These are phyloP conservation scores for Monosporozyma aerobia DNA, from an alignment of 805 yeast genomes.

Conservation along the genomic window DNA sequence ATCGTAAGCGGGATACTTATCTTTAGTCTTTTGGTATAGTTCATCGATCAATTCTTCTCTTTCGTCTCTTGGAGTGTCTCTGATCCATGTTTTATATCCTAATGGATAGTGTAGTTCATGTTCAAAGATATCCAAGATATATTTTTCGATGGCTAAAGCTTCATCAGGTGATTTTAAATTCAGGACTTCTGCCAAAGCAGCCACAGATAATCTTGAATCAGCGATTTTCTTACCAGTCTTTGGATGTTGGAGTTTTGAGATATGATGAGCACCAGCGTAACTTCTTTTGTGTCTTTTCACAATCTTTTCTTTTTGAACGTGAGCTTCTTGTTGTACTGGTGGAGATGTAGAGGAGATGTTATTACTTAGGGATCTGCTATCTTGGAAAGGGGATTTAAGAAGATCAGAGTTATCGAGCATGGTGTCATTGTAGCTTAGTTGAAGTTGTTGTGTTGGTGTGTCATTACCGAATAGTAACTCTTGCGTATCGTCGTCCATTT, in stretches of 20 bases:
- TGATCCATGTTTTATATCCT: constrained; percentile 76
- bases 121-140: constrained; percentile 43
- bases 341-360: neutral
- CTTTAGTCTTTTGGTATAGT: constrained; percentile 40
- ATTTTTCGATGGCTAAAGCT: constrained; percentile 47
- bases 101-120: constrained; percentile 58
- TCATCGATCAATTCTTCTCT: constrained; percentile 43
- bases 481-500: neutral
- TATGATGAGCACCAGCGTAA: neutral
- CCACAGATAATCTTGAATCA: constrained; percentile 50
- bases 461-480: neutral
- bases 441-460: neutral
- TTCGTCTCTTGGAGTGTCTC: constrained; percentile 55
- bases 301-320: neutral
- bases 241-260: neutral
- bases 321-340: neutral
- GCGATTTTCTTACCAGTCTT: constrained; percentile 21
- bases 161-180: constrained; percentile 42
- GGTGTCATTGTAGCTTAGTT: neutral
- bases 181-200: constrained; percentile 45
- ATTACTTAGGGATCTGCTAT: neutral
- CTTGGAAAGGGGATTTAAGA: neutral
- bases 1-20: constrained; percentile 43
- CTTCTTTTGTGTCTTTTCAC: neutral
- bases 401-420: neutral